A percentile compares a stretch with the other conserved stretches of the same genome.
Conservation (phyloP, 1,139 yeast genomes). For the Hansenula lynferdii region DNA sequence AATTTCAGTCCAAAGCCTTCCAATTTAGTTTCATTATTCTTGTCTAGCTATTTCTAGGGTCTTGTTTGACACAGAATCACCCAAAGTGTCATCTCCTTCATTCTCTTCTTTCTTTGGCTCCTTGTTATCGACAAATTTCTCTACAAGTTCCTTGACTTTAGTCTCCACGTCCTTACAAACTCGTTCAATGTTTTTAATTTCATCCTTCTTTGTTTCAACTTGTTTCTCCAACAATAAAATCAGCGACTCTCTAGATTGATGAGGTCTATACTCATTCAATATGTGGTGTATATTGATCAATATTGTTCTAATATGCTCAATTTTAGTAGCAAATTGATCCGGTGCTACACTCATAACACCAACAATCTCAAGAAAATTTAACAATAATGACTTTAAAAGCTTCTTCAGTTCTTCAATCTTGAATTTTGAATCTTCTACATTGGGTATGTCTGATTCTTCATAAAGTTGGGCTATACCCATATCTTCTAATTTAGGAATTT, state of each 20-base stretch:
- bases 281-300: constrained; percentile 81
- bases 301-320: constrained; percentile 69
- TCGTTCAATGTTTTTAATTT: constrained; percentile 46
- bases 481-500: constrained; percentile 59
- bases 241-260: constrained; percentile 79
- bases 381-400: constrained; percentile 60
- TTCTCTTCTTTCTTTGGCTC: neutral
- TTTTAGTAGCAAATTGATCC: constrained; percentile 54
- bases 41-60: too few relatives aligned
- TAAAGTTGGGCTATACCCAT: constrained; percentile 70
- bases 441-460: constrained; percentile 23
- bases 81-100: neutral
- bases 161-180: constrained; percentile 40
- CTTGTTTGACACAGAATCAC: too few relatives aligned
- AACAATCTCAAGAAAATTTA: constrained; percentile 68
- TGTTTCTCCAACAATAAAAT: constrained; percentile 66
- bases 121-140: constrained; percentile 17
- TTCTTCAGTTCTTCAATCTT: constrained; percentile 66
- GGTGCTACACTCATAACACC: constrained; percentile 74
- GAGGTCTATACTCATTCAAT: constrained; percentile 82
- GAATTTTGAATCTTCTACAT: constrained; percentile 33
- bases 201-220: constrained; percentile 46
- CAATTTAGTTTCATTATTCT: too few relatives aligned
- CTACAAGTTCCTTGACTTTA: constrained; percentile 30
- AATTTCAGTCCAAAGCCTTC: too few relatives aligned